Evolutionary conservation across 1,284 basidiomycete species (phyloP).

Genomic region (Pterulicium gracile): DNA sequence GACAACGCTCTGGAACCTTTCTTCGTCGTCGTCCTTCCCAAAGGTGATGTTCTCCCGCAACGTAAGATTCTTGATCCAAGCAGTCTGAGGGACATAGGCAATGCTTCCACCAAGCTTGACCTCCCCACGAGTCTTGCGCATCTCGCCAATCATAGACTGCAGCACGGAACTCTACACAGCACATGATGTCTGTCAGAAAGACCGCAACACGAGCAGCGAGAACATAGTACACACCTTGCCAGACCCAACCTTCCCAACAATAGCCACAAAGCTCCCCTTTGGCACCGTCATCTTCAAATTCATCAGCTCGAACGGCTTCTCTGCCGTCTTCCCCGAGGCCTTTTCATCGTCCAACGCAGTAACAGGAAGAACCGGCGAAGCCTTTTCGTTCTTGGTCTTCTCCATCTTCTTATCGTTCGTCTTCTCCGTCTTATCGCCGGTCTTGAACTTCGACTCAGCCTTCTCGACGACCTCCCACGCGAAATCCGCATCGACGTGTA

Average conservation of each 20-base stretch:
- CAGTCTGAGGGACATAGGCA: slow-evolving; percentile 48
- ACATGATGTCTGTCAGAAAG: not conserved
- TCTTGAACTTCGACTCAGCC: slow-evolving; percentile 14
- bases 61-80: slow-evolving; percentile 56
- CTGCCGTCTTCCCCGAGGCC: slow-evolving; percentile 11
- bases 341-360: slow-evolving; percentile 8
- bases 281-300: slow-evolving; percentile 46
- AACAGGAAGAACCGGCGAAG: no score
- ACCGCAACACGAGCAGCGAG: not conserved
- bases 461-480: slow-evolving; percentile 49
- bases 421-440: slow-evolving; percentile 3
- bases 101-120: slow-evolving; percentile 37
- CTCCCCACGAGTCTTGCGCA: slow-evolving; percentile 36
- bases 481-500: slow-evolving; percentile 57
- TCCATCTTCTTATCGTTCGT: slow-evolving; percentile 12
- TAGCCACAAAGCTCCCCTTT: slow-evolving; percentile 54
- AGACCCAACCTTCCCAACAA: slow-evolving; percentile 68
- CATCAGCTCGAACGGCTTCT: slow-evolving; percentile 46
- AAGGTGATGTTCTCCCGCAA: slow-evolving; percentile 45
- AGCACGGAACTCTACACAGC: slow-evolving; percentile 27
- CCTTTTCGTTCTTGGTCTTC: slow-evolving; percentile 11
- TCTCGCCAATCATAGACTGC: slow-evolving; percentile 50
- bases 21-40: slow-evolving; percentile 31
- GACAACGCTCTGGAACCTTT: slow-evolving; percentile 42
- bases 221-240: slow-evolving; percentile 45